These are phyloP conservation scores for Emmonsia crescens DNA, from an alignment of 2,329 filamentous ascomycete species.

Conservation along the genomic window DNA sequence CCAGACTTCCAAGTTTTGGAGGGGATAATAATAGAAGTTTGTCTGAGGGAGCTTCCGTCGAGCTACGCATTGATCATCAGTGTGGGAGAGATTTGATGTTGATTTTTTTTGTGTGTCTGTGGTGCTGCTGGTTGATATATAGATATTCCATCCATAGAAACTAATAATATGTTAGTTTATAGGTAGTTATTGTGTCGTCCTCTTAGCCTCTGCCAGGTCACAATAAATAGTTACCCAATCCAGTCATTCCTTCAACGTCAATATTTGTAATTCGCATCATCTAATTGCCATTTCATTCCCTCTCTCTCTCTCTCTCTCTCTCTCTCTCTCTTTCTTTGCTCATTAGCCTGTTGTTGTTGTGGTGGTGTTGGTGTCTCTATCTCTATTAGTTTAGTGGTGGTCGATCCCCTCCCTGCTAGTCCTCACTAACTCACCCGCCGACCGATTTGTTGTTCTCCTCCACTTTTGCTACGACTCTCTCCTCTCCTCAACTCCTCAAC, in stretches of 20 bases:
- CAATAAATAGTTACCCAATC: too few species aligned
- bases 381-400: neutral
- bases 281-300: too few species aligned
- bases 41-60: neutral
- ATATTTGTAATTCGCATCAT: neutral
- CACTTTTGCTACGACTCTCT: too few species aligned
- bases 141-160: neutral
- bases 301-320: neutral
- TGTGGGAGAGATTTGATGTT: neutral
- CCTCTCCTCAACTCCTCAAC: neutral
- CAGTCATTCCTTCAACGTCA: neutral
- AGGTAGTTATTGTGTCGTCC: too few species aligned
- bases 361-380: neutral
- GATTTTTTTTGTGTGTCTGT: too few species aligned
- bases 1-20: neutral
- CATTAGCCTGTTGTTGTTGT: neutral
- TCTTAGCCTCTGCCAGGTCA: neutral
- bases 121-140: neutral
- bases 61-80: neutral
- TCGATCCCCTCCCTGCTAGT: neutral
- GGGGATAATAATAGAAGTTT: neutral
- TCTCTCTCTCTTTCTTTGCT: neutral
- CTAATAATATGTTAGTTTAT: too few species aligned
- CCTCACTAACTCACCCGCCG: neutral
- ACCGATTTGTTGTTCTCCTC: neutral